phyloP scores from a whole-genome alignment of 441 rosid genomes.

The Populus hybrid region DNA sequence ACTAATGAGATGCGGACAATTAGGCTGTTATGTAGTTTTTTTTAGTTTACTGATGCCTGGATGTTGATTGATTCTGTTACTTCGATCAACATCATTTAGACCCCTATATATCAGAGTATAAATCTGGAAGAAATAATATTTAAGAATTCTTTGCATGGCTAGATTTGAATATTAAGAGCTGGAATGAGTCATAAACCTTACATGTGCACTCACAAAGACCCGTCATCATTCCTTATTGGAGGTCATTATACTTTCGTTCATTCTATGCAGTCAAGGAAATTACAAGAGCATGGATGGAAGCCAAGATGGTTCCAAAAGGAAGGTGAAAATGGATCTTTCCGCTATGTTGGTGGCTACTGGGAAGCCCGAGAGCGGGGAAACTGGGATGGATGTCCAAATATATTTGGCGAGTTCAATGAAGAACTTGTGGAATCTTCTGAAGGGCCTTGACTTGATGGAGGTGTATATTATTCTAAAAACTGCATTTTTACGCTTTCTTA shows the following conservation, averaged over 20 bases:
- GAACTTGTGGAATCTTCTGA: conserved; percentile 38
- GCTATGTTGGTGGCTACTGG: conserved; percentile 82
- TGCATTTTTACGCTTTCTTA: neutral
- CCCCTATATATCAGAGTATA: neutral
- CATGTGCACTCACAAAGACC: neutral
- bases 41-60: neutral
- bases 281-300: conserved; percentile 95
- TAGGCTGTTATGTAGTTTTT: neutral
- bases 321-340: conserved; percentile 55
- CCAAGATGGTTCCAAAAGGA: conserved; percentile 82
- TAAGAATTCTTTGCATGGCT: neutral
- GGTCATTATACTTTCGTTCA: neutral
- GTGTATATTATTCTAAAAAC: conserved; percentile 16
- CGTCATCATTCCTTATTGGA: neutral
- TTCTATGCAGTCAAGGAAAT: conserved; percentile 64
- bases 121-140: neutral
- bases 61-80: neutral
- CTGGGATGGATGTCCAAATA: conserved; percentile 82
- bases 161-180: neutral
- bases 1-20: neutral
- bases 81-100: neutral
- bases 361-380: conserved; percentile 62
- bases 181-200: neutral
- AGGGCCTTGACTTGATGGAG: conserved; percentile 26
- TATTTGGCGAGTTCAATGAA: conserved; percentile 69